Base-by-base conservation (phyloP, 352 stramenopile genomes). In the Hyaloperonospora arabidopsidis region DNA sequence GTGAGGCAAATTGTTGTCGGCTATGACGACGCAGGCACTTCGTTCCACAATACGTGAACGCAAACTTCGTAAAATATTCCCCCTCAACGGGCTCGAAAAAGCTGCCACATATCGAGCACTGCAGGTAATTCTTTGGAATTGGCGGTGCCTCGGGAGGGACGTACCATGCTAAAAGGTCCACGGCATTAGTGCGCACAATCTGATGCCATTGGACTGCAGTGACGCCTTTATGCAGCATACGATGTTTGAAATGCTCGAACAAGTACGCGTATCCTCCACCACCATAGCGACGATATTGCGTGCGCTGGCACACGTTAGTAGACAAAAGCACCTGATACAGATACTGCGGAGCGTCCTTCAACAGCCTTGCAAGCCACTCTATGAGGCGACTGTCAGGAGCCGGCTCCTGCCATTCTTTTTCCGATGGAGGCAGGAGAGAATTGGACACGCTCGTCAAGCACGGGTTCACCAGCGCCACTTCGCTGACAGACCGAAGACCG, bases 11-110 rank as follows among this genome's bases (percentile, higher is more conserved):
- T 15, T 76, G 70, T 28, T 74, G 60, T 18, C 70, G 66, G 49
- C 76, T 85, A 56, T 93, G 83, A 63, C 76, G 78, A 17, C 79
- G 76, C 14, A 93, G 70, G 36, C 83, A 93, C 60, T 93, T 91
- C 46, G 79, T 87, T 45, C 74, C 73, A 57, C 83, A 93, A 60
- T 93, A 93, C 13, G 63, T 72, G 54, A 88, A 93, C 49, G 69
- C 59, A 47, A 90, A 91, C 65, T 93, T 93, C 45, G 83, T 86
- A 36, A 89, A 93, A 61, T 91, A 93, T 59, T 93, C 80, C 22
- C 83, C 83, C 15, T 86, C 80, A 52, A 93, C 82, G 8, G 83
- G 83, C 63, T 93, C 83, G 54, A 93, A 93, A 49, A 61, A 68
- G 22, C 76, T 69, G 6, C 46, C 32, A 61, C 83, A 93, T 53